Evolutionary conservation across 805 yeast genomes (phyloP).

Genomic region (Wickerhamomyces bovis): DNA sequence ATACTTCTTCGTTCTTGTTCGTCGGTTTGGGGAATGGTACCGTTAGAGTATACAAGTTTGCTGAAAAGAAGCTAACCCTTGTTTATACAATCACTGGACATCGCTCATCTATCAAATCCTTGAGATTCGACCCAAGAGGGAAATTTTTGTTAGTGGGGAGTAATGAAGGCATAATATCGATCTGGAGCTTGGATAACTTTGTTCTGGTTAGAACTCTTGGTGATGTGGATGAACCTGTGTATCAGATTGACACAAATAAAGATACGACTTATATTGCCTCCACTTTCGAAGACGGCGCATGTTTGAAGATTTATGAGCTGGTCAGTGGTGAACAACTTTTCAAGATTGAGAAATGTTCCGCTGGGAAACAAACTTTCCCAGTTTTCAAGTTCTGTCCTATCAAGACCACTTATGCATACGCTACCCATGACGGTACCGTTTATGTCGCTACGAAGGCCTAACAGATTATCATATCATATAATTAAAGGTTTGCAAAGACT

Average conservation of each 20-base stretch:
- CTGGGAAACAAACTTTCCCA: constrained; percentile 21
- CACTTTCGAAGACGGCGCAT: constrained; percentile 36
- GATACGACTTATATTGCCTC: constrained; percentile 44
- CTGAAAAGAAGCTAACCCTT: constrained; percentile 2
- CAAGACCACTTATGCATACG: constrained; percentile 20
- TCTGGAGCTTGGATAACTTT: constrained; percentile 41
- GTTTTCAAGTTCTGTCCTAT: constrained; percentile 28
- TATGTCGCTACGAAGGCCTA: background rate
- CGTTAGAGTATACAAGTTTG: constrained; percentile 22
- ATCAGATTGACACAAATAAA: constrained; percentile 32
- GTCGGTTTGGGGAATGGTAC: constrained; percentile 46
- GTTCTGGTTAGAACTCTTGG: constrained; percentile 33
- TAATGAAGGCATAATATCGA: constrained; percentile 48
- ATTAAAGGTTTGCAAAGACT: no score
- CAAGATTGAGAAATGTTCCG: constrained; percentile 12
- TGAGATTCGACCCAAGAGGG: constrained; percentile 49
- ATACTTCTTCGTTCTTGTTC: constrained; percentile 32
- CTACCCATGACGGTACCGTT: constrained; percentile 22
- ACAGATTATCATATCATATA: background rate
- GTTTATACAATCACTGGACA: constrained; percentile 35
- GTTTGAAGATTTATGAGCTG: constrained; percentile 34
- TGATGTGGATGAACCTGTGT: constrained; percentile 38
- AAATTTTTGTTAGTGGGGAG: constrained; percentile 46
- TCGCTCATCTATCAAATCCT: constrained; percentile 41
- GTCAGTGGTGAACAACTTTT: constrained; percentile 21